These are phyloP conservation scores for Chlorociboria aeruginascens DNA, from an alignment of 495 filamentous ascomycete species.

Conservation along the genomic window DNA sequence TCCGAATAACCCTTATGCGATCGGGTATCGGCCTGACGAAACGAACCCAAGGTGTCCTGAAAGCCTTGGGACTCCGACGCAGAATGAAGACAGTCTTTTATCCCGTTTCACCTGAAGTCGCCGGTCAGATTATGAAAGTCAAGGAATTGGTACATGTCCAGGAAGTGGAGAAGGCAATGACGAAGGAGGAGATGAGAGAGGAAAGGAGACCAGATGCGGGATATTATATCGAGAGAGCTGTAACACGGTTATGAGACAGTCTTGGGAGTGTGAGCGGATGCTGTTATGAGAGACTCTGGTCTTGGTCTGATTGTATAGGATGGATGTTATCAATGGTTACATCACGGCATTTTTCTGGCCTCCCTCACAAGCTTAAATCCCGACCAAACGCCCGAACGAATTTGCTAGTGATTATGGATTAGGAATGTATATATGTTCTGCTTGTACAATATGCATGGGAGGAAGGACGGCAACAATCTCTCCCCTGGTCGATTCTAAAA, in stretches of 20 bases:
- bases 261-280: neutral
- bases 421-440: too few species aligned
- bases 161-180: conserved; percentile 65
- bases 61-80: conserved; percentile 79
- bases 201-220: conserved; percentile 71
- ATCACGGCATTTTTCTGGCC: too few species aligned
- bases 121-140: conserved; percentile 94
- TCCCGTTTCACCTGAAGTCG: conserved; percentile 67
- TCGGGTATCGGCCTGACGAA: conserved; percentile 85
- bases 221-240: conserved; percentile 70
- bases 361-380: too few species aligned
- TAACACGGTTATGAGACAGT: conserved; percentile 16
- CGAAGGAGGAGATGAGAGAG: conserved; percentile 58
- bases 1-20: conserved; percentile 89
- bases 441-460: too few species aligned
- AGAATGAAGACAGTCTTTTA: conserved; percentile 87
- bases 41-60: conserved; percentile 70
- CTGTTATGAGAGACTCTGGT: too few species aligned
- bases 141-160: conserved; percentile 87
- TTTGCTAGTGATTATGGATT: too few species aligned
- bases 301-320: too few species aligned
- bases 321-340: too few species aligned
- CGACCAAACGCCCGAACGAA: too few species aligned
- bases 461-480: too few species aligned
- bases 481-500: too few species aligned